These are phyloP conservation scores for Juncus inflexus DNA, from an alignment of 176 grass and related monocot species.

Conservation along the genomic window DNA sequence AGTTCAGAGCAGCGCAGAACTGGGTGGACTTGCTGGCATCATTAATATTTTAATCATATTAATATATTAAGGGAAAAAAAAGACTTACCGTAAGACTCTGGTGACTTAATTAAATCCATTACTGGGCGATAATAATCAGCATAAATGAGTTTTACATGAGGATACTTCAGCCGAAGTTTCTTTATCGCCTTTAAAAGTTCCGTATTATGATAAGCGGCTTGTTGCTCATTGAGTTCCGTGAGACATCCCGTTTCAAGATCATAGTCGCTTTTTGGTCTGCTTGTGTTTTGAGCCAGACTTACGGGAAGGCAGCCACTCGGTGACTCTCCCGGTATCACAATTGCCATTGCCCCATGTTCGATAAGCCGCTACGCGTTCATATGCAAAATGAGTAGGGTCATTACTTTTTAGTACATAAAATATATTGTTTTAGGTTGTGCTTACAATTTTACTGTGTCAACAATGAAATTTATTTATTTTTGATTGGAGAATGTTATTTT, in stretches of 20 bases:
- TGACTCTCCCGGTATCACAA: conserved; percentile 28
- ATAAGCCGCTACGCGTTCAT: conserved; percentile 24
- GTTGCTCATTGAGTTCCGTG: conserved; percentile 24
- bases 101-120: conserved; percentile 35
- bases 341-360: conserved; percentile 16
- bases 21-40: too few relatives aligned
- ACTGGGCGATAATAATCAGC: conserved; percentile 36
- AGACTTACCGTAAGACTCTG: conserved; percentile 37
- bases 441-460: too few relatives aligned
- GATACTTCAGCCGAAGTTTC: conserved; percentile 28
- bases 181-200: conserved; percentile 23
- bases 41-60: background rate
- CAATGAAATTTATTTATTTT: too few relatives aligned
- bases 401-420: too few relatives aligned
- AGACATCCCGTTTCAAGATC: conserved; percentile 41
- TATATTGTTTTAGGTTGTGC: too few relatives aligned
- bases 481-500: too few relatives aligned
- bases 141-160: conserved; percentile 27
- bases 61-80: background rate
- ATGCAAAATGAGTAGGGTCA: background rate
- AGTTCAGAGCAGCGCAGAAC: background rate
- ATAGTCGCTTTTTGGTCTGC: conserved; percentile 15
- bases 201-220: conserved; percentile 36
- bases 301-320: conserved; percentile 38
- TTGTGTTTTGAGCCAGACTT: conserved; percentile 4